Evolutionary conservation across 805 yeast species (phyloP), one percentile per base, ranked within the genome.

Genomic region (Kodamaea kaohsiungensis): DNA sequence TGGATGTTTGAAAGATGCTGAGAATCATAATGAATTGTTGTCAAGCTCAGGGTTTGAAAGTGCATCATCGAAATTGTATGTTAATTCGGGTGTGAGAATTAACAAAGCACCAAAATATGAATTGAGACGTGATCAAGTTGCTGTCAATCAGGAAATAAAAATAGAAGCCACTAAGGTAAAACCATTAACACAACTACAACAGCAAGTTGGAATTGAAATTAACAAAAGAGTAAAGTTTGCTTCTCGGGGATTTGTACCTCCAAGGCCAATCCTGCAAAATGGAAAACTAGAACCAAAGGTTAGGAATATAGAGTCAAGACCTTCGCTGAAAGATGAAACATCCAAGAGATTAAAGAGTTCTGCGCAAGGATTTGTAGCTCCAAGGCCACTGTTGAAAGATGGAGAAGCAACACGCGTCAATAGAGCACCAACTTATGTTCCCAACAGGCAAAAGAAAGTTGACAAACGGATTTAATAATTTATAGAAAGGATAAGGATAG

Each of bases 381-480:
- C 54, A 7, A 40, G 54, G 18, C 16, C 47, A 42, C 10, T 35
- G 27, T 40, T 33, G n/a, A 42, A 46, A n/a, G 17, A 13, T 18
- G 40, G 40, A 9, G 43, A 12, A 43, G 30, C 18, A 19, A 42
- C 13, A 18, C 17, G n/a, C 16, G 42, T 42, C 12, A 61, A 59
- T n/a, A 55, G 53, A 52, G 77, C 77, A 0, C 77, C 77, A 2
- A 61, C 69, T 2, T 71, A 71, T 54, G 65, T 72, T 10, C 75
- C 75, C 2, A 57, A 58, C 38, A 57, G 75, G 48, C 53, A 56
- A 37, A 59, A 53, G 42, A 59, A 30, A 16, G 13, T 22, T 22
- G 25, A 8, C 5, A 30, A 17, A 8, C 27, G 19, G 13, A 17
- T 2, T 17, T 17, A 16, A 40, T 16, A 15, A 16, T 16, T 16